phyloP scores from a whole-genome alignment of 306 rosid species.

The Fragaria vesca region DNA sequence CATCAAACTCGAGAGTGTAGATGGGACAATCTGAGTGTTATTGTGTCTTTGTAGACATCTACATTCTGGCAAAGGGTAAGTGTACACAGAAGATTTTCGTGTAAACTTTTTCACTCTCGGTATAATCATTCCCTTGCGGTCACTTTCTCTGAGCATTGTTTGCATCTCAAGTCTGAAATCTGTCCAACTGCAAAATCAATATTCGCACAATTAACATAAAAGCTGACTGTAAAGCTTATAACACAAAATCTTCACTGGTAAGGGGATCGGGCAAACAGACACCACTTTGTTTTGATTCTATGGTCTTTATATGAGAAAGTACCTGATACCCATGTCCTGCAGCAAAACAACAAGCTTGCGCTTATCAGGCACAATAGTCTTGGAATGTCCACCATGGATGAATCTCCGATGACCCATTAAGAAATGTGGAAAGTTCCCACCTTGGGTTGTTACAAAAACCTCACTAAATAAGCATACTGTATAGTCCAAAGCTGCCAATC shows the following conservation, averaged over 20 bases:
- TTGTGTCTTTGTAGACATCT: constrained; percentile 70
- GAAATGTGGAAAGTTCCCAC: constrained; percentile 98
- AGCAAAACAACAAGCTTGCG: constrained; percentile 79
- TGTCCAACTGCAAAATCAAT: constrained; percentile 69
- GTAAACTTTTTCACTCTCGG: constrained; percentile 85
- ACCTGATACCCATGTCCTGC: constrained; percentile 63
- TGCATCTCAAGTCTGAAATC: constrained; percentile 82
- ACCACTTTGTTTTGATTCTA: neutral
- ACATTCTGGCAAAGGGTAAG: constrained; percentile 92
- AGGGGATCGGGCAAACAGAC: neutral
- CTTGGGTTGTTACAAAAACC: constrained; percentile 95
- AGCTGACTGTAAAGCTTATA: neutral
- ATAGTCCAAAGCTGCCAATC: constrained; percentile 93
- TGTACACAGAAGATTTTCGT: constrained; percentile 88
- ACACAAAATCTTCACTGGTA: neutral
- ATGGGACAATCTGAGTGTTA: constrained; percentile 31
- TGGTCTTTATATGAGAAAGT: neutral
- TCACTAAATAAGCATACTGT: constrained; percentile 84
- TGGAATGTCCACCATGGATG: constrained; percentile 75
- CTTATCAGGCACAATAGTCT: constrained; percentile 90
- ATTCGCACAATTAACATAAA: neutral
- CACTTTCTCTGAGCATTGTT: constrained; percentile 80
- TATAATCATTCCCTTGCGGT: constrained; percentile 83
- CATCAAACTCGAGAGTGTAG: constrained; percentile 27
- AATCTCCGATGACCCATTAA: constrained; percentile 97